Conservation (phyloP, 2,329 filamentous ascomycete genomes). For the Pezicula neosporulosa region DNA sequence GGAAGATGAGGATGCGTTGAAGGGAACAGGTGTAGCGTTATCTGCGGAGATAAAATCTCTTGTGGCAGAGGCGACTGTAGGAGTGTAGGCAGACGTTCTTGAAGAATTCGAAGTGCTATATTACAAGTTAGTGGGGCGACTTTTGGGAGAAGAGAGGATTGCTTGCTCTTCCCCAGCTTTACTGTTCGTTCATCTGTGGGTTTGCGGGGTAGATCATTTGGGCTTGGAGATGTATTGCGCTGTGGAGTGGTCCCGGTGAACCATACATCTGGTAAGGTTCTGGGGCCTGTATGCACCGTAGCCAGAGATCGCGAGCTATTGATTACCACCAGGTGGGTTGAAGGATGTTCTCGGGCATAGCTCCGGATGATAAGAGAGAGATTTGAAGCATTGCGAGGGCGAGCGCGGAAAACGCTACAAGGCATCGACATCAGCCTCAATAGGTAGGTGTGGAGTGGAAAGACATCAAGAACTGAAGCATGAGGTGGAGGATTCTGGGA, state of each 20-base stretch:
- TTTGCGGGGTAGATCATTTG: conserved; percentile 26
- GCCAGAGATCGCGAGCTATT: conserved; percentile 16
- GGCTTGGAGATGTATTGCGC: conserved; percentile 5
- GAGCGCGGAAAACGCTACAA: conserved; percentile 16
- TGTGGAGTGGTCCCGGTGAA: conserved; percentile 36
- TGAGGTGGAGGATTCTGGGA: neutral
- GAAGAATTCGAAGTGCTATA: conserved; percentile 60
- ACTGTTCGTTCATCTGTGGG: conserved; percentile 53
- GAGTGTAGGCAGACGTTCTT: conserved; percentile 64
- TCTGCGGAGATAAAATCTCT: conserved; percentile 72
- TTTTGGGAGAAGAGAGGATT: neutral
- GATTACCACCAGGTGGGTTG: conserved; percentile 3
- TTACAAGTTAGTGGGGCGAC: conserved; percentile 5
- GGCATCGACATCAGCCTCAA: conserved; percentile 27
- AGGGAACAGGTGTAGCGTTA: conserved; percentile 67
- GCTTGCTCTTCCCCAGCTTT: conserved; percentile 40
- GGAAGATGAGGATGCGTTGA: conserved; percentile 85
- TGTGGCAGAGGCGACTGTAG: conserved; percentile 66
- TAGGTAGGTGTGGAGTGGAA: conserved; percentile 4
- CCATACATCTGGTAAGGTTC: conserved; percentile 35
- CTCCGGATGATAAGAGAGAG: conserved; percentile 5
- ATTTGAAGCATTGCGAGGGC: conserved; percentile 17
- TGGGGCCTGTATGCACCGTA: conserved; percentile 19
- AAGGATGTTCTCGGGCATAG: conserved; percentile 3
- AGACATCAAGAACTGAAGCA: conserved; percentile 15